Evolutionary conservation across 2,329 filamentous ascomycete genomes (phyloP).

Genomic region (Plenodomus biglobosus): DNA sequence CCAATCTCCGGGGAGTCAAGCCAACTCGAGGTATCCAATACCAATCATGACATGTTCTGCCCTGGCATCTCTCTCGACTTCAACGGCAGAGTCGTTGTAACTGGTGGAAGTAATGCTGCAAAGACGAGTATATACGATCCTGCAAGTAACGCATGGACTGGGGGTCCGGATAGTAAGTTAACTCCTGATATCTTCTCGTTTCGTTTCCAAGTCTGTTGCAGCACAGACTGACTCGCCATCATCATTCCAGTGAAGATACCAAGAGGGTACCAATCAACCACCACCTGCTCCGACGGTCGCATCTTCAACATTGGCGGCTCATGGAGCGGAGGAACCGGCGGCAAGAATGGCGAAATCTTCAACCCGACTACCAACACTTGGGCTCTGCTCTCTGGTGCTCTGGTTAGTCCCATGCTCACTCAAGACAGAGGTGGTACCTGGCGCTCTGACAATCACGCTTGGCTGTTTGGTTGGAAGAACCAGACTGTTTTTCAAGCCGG

Average conservation of each 20-base stretch:
- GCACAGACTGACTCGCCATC: no score
- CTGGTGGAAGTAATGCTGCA: slow-evolving; percentile 55
- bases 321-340: slow-evolving; percentile 53
- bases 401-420: slow-evolving; percentile 56
- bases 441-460: slow-evolving; percentile 57
- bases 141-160: slow-evolving; percentile 50
- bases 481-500: slow-evolving; percentile 58
- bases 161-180: slow-evolving; percentile 43
- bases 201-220: no score
- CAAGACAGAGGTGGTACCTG: slow-evolving; percentile 49
- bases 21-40: slow-evolving; percentile 42
- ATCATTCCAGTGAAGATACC: slow-evolving; percentile 51
- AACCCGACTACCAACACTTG: slow-evolving; percentile 51
- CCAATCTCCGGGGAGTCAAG: slow-evolving; percentile 25
- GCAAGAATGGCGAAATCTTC: slow-evolving; percentile 58
- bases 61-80: slow-evolving; percentile 56
- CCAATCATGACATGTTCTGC: slow-evolving; percentile 60
- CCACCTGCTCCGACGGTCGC: slow-evolving; percentile 55
- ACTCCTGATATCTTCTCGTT: no score
- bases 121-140: slow-evolving; percentile 51
- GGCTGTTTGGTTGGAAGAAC: slow-evolving; percentile 56
- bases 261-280: slow-evolving; percentile 60
- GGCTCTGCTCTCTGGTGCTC: slow-evolving; percentile 49
- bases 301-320: slow-evolving; percentile 63
- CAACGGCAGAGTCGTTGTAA: slow-evolving; percentile 55